Conservation (phyloP, 2,329 filamentous ascomycete genomes). For the Didymellaceae sp. region DNA sequence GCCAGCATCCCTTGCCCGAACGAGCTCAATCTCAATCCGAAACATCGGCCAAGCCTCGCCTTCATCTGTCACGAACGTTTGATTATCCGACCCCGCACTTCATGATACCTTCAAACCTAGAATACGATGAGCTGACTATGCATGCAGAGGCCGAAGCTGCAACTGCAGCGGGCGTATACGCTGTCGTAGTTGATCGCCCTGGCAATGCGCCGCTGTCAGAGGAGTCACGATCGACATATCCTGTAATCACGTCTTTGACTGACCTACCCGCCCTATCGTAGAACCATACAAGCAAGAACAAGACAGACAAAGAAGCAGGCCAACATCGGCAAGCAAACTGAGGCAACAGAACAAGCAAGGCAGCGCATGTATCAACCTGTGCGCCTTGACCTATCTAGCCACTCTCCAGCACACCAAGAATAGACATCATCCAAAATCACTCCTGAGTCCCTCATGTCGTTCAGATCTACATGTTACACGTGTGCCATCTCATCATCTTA, state of each 20-base stretch:
- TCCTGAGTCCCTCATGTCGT: background rate
- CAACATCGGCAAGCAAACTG: background rate
- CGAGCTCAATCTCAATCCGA: constrained; percentile 2
- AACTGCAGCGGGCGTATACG: constrained; percentile 50
- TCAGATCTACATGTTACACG: constrained; percentile 1
- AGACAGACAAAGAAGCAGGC: background rate
- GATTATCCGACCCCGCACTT: constrained; percentile 19
- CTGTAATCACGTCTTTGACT: constrained; percentile 44
- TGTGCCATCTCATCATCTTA: background rate
- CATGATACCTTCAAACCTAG: constrained; percentile 9
- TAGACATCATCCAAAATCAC: background rate
- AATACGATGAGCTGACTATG: constrained; percentile 24
- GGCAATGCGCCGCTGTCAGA: constrained; percentile 69
- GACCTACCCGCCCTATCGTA: constrained; percentile 39
- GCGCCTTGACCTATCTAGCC: background rate
- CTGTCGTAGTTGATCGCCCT: constrained; percentile 62
- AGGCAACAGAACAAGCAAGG: background rate
- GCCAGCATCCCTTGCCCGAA: constrained; percentile 5
- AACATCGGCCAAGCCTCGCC: constrained; percentile 18
- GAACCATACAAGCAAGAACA: background rate
- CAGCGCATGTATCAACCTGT: background rate
- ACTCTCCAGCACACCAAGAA: background rate
- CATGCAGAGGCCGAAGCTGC: constrained; percentile 54
- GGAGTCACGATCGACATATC: constrained; percentile 27
- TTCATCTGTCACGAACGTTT: constrained; percentile 7